Evolutionary conservation across 106 monocot species (phyloP).

Genomic region (Allium cepa): DNA sequence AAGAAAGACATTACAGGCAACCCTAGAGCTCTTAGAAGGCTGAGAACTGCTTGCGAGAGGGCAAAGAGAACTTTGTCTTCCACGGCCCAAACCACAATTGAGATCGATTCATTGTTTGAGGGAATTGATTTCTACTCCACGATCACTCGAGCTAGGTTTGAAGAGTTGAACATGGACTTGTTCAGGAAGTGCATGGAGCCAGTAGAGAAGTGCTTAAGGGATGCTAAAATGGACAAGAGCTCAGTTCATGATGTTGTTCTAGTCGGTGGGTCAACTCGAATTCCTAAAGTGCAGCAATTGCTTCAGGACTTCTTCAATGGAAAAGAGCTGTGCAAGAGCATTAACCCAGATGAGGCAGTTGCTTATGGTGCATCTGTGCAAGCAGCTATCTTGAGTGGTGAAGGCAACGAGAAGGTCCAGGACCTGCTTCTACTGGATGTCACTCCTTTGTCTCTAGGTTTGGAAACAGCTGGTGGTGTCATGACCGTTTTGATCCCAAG

Average conservation of each 20-base stretch:
- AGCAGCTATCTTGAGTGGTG: constrained; percentile 11
- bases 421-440: constrained; percentile 13
- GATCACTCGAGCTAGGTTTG: constrained; percentile 7
- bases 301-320: constrained; percentile 21
- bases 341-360: constrained; percentile 13
- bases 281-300: constrained; percentile 23
- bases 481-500: constrained; percentile 14
- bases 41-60: constrained; percentile 34
- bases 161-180: constrained; percentile 8
- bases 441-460: constrained; percentile 9
- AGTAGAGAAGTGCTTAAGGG: constrained; percentile 9
- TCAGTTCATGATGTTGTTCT: constrained; percentile 53
- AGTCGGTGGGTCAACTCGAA: constrained; percentile 1
- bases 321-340: constrained; percentile 15
- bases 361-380: constrained; percentile 9
- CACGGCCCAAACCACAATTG: constrained; percentile 12
- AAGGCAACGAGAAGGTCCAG: constrained; percentile 15
- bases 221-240: constrained; percentile 16
- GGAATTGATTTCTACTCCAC: constrained; percentile 14
- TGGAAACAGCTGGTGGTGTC: constrained; percentile 11
- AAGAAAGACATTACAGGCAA: constrained; percentile 33
- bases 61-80: constrained; percentile 33
- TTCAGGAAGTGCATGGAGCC: constrained; percentile 17
- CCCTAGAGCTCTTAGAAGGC: constrained; percentile 26
- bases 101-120: constrained; percentile 10